Percentiles rank a stretch among this genome's conserved stretches.
Conservation (phyloP, 2,329 filamentous ascomycete genomes). For the Colletotrichum sp. region DNA sequence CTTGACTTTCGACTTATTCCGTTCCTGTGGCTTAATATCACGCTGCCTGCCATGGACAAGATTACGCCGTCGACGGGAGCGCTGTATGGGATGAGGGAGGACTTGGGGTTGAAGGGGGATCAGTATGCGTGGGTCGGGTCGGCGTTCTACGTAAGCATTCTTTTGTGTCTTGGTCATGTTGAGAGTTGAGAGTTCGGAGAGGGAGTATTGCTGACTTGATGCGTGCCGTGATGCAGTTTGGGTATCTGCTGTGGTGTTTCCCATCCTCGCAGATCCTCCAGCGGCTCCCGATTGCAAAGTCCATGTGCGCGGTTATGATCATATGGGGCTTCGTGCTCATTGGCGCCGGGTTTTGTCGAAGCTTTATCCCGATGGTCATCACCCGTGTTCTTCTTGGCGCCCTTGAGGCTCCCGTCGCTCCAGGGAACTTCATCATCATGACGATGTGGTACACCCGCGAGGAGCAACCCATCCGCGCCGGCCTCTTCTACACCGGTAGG, state of each 20-base stretch:
- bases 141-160: not conserved
- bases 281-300: not conserved
- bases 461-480: not conserved
- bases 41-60: constrained; percentile 34
- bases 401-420: not conserved
- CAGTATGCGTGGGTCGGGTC: constrained; percentile 25
- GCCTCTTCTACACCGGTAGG: not conserved
- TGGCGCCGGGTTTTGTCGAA: not conserved
- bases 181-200: not conserved
- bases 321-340: not conserved
- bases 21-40: constrained; percentile 21
- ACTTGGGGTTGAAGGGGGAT: constrained; percentile 27
- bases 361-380: not conserved
- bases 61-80: constrained; percentile 33
- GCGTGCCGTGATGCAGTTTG: not conserved
- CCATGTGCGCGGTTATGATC: not conserved
- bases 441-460: not conserved
- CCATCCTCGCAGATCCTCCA: not conserved
- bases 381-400: not conserved
- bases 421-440: not conserved
- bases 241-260: not conserved
- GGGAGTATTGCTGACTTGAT: not conserved
- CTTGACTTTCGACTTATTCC: not conserved
- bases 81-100: constrained; percentile 30
- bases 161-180: fast-evolving